Evolutionary conservation across 805 yeast genomes (phyloP).

Genomic region (Kluyveromyces lactis): DNA sequence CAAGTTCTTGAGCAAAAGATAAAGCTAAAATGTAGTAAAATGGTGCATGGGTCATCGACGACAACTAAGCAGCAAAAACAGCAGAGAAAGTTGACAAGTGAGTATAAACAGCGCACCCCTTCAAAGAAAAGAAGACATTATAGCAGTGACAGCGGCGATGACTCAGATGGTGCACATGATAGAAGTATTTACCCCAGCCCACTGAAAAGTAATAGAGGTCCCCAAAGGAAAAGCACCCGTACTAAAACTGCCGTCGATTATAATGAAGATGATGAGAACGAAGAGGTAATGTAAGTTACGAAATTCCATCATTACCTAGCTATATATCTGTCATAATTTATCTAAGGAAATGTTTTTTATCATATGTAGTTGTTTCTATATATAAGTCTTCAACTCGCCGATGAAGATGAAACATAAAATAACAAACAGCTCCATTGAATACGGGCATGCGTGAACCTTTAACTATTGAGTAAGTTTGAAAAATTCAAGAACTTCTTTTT

Average conservation of each 20-base stretch:
- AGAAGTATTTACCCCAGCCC: slow-evolving; percentile 10
- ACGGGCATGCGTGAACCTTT: too few relatives aligned
- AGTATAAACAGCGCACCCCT: slow-evolving; percentile 11
- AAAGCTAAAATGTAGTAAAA: slow-evolving; percentile 25
- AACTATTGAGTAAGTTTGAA: slow-evolving; percentile 20
- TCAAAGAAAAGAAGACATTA: slow-evolving; percentile 5
- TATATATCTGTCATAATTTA: neutral
- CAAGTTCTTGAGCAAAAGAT: slow-evolving; percentile 30
- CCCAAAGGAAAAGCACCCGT: slow-evolving; percentile 36
- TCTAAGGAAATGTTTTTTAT: neutral
- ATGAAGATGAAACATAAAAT: too few relatives aligned
- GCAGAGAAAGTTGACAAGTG: slow-evolving; percentile 21
- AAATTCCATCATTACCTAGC: neutral
- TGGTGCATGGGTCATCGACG: slow-evolving; percentile 21
- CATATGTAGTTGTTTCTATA: too few relatives aligned
- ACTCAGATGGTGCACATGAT: slow-evolving; percentile 14
- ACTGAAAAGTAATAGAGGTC: slow-evolving; percentile 10
- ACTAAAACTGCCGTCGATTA: slow-evolving; percentile 29
- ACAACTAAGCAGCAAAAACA: slow-evolving; percentile 25
- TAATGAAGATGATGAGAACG: slow-evolving; percentile 28
- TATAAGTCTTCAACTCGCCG: too few relatives aligned
- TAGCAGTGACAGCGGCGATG: slow-evolving; percentile 7
- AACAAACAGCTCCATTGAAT: too few relatives aligned
- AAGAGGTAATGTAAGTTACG: slow-evolving; percentile 10
- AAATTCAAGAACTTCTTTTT: slow-evolving; percentile 53